phyloP scores from a whole-genome alignment of 129 eudicot species.

The Silybum marianum region DNA sequence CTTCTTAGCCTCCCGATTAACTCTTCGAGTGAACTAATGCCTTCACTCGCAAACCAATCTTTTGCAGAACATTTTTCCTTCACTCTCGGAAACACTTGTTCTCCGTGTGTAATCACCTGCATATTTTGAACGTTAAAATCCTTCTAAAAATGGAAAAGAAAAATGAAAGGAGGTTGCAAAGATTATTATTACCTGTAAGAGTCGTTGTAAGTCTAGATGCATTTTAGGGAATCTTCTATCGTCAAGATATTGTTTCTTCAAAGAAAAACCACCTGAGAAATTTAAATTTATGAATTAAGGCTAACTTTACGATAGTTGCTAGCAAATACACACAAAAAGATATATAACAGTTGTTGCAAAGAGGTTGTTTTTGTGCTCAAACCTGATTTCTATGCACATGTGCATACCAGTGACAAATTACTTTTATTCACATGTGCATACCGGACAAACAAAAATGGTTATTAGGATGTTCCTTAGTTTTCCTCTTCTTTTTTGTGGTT shows the following conservation, averaged over 20 bases:
- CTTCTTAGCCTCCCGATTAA: slow-evolving; percentile 68
- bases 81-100: slow-evolving; percentile 96
- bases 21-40: slow-evolving; percentile 73
- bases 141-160: neutral
- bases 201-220: slow-evolving; percentile 96
- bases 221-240: slow-evolving; percentile 94
- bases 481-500: too few relatives aligned
- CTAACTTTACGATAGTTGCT: neutral
- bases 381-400: neutral
- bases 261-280: slow-evolving; percentile 78
- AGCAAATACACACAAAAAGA: neutral
- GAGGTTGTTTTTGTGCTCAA: neutral
- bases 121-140: neutral
- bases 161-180: neutral
- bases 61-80: slow-evolving; percentile 84
- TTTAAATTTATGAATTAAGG: neutral
- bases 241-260: slow-evolving; percentile 84
- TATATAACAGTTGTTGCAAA: neutral
- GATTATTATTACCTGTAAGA: slow-evolving; percentile 70
- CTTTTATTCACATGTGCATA: neutral
- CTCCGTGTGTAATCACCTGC: slow-evolving; percentile 94
- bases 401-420: neutral
- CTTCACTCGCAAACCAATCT: slow-evolving; percentile 83
- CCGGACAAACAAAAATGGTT: too few relatives aligned
- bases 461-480: too few relatives aligned